phyloP scores from a whole-genome alignment of 805 yeast genomes.

The Wickerhamiella qilinensis region DNA sequence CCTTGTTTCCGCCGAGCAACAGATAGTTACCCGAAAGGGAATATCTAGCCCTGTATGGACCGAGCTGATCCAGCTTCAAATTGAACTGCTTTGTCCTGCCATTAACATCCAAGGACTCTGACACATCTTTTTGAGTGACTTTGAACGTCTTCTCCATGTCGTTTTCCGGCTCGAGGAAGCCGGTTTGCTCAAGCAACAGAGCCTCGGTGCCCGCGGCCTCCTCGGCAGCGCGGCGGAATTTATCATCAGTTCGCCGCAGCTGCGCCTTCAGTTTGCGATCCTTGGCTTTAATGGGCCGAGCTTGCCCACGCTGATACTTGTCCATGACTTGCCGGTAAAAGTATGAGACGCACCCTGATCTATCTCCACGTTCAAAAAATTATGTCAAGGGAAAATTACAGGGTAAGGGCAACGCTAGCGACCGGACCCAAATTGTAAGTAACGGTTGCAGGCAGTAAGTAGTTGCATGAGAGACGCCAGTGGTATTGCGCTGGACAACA shows the following conservation, averaged over 20 bases:
- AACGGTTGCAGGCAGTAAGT: too few relatives aligned
- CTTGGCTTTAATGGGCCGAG: constrained; percentile 46
- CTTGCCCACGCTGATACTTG: constrained; percentile 26
- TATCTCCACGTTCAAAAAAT: too few relatives aligned
- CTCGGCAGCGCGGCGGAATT: constrained; percentile 60
- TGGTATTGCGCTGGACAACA: too few relatives aligned
- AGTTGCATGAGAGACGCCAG: too few relatives aligned
- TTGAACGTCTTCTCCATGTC: constrained; percentile 81
- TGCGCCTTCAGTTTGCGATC: constrained; percentile 12
- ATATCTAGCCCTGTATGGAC: constrained; percentile 71
- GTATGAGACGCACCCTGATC: too few relatives aligned
- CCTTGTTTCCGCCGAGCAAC: constrained; percentile 74
- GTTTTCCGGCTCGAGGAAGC: constrained; percentile 84
- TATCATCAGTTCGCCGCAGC: constrained; percentile 48
- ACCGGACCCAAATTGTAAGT: too few relatives aligned
- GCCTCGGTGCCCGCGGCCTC: constrained; percentile 80
- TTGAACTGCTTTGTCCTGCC: constrained; percentile 64
- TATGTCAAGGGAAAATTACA: too few relatives aligned
- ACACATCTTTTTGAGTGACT: constrained; percentile 67
- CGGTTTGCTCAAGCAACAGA: constrained; percentile 67
- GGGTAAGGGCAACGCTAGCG: too few relatives aligned
- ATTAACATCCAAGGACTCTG: constrained; percentile 53
- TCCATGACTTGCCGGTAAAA: too few relatives aligned
- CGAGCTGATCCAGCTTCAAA: constrained; percentile 56
- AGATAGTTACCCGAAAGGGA: constrained; percentile 77